These are phyloP conservation scores for Neoboletus magnificus DNA, from an alignment of 768 basidiomycete genomes.

Conservation along the genomic window DNA sequence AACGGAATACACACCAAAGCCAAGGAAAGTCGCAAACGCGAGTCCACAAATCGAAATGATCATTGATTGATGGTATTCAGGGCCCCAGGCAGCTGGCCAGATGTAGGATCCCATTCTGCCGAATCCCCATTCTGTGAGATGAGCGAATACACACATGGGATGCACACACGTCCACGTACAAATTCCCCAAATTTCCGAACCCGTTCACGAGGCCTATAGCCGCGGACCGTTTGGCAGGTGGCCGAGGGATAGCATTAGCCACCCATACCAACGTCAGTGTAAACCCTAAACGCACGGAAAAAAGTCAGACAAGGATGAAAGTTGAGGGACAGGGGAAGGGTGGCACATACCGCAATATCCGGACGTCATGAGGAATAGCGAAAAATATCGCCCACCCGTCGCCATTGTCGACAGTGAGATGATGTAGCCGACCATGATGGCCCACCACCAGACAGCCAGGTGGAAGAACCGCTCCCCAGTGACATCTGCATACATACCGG, in stretches of 20 bases:
- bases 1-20: constrained; percentile 31
- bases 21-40: constrained; percentile 31
- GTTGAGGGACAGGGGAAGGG: background rate
- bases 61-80: constrained; percentile 62
- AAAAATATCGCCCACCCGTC: constrained; percentile 54
- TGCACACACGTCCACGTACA: constrained; percentile 38
- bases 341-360: constrained; percentile 42
- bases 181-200: constrained; percentile 52
- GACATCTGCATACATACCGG: constrained; percentile 34
- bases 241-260: constrained; percentile 56
- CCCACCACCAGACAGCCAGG: constrained; percentile 55
- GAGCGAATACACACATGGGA: background rate
- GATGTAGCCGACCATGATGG: constrained; percentile 56
- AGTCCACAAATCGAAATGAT: constrained; percentile 44
- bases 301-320: background rate
- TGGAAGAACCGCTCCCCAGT: constrained; percentile 69
- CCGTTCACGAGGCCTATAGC: constrained; percentile 65
- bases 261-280: constrained; percentile 58
- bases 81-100: constrained; percentile 60
- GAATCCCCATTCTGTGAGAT: background rate
- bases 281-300: constrained; percentile 26
- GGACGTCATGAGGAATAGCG: constrained; percentile 60
- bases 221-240: constrained; percentile 51
- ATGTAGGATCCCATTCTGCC: constrained; percentile 57
- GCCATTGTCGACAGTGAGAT: constrained; percentile 54